These are phyloP conservation scores for Debaryomycetaceae sp. DNA, from an alignment of 1,139 yeast genomes.

Conservation along the genomic window DNA sequence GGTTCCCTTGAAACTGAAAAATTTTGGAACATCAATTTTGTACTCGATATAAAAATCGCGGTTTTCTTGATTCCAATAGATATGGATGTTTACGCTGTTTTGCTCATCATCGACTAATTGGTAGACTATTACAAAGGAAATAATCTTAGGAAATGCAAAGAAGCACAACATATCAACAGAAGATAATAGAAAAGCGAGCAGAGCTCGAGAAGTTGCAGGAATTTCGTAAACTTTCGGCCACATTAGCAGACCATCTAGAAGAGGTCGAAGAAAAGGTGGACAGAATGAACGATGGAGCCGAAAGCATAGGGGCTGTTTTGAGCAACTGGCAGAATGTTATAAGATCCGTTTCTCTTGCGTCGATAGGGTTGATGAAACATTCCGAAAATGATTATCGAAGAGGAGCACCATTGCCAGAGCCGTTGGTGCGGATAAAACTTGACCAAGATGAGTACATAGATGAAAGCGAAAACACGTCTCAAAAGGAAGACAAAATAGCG, in stretches of 20 bases:
- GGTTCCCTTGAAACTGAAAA: too few relatives aligned
- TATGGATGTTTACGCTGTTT: not conserved
- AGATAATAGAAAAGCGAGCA: conserved; percentile 44
- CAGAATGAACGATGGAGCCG: conserved; percentile 56
- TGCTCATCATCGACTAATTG: not conserved
- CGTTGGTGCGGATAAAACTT: conserved; percentile 63
- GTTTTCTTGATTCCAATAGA: not conserved
- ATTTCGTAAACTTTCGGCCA: conserved; percentile 46
- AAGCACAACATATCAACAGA: conserved; percentile 21
- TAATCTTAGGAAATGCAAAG: conserved; percentile 9
- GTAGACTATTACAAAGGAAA: too few relatives aligned
- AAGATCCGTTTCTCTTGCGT: conserved; percentile 64
- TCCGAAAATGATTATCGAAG: conserved; percentile 44
- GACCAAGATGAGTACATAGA: conserved; percentile 23
- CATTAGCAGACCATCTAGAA: conserved; percentile 47
- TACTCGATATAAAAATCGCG: not conserved
- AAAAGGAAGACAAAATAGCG: not conserved
- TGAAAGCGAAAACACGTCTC: not conserved
- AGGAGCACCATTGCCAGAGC: conserved; percentile 41
- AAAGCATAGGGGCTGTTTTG: conserved; percentile 51
- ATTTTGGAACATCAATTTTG: too few relatives aligned
- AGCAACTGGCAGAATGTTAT: conserved; percentile 72
- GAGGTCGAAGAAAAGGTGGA: conserved; percentile 47
- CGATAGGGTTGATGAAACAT: conserved; percentile 52
- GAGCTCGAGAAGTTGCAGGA: conserved; percentile 53